These are phyloP conservation scores for Yamadazyma triangularis DNA, from an alignment of 1,139 yeast genomes.

Conservation along the genomic window DNA sequence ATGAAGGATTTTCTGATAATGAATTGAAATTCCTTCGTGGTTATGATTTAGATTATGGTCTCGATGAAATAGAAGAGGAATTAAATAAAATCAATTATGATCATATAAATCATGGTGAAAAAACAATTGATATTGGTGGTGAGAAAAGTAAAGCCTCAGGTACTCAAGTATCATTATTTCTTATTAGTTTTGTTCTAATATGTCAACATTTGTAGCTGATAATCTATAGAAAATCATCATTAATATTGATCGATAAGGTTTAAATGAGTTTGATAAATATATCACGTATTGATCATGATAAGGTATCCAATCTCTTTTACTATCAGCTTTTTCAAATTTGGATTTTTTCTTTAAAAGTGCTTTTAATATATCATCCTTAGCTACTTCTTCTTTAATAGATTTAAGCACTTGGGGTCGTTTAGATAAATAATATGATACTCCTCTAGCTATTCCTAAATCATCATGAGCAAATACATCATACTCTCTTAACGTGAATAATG, in stretches of 20 bases:
- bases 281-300: conserved; percentile 56
- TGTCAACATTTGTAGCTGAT: conserved; percentile 54
- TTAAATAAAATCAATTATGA: conserved; percentile 25
- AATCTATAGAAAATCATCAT: conserved; percentile 77
- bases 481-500: conserved; percentile 62
- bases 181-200: conserved; percentile 13
- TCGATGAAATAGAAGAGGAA: conserved; percentile 35
- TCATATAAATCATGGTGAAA: conserved; percentile 9
- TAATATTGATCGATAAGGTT: conserved; percentile 65
- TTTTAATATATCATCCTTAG: conserved; percentile 24
- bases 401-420: conserved; percentile 49
- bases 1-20: conserved; percentile 24
- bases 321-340: conserved; percentile 37
- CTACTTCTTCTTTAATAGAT: conserved; percentile 32
- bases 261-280: conserved; percentile 51
- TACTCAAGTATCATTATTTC: not conserved
- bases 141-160: conserved; percentile 14
- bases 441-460: conserved; percentile 84
- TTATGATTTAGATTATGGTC: conserved; percentile 29
- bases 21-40: conserved; percentile 25
- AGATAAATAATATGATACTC: conserved; percentile 60
- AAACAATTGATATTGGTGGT: conserved; percentile 32
- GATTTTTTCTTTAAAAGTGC: conserved; percentile 28
- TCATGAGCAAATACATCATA: conserved; percentile 71
- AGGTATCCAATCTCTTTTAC: conserved; percentile 55